Percentiles rank a stretch among this genome's conserved stretches.
Conservation (phyloP, 2,329 filamentous ascomycete species). For the Calonectria fujianensis region DNA sequence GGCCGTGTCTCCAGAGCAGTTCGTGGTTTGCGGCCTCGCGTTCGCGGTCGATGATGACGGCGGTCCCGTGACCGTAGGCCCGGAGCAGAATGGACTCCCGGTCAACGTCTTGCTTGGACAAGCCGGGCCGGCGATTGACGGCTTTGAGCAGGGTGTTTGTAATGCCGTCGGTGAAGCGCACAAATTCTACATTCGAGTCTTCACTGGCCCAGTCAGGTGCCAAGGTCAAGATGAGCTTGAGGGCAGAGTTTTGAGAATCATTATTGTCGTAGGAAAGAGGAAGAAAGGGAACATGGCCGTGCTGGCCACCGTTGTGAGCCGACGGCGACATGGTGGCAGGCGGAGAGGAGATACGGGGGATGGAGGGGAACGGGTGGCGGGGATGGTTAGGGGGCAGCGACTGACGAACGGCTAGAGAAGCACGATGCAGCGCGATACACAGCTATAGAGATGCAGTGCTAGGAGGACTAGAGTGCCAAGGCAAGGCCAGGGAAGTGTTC, state of each 20-base stretch:
- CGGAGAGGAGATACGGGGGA: constrained; percentile 40
- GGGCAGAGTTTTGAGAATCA: constrained; percentile 86
- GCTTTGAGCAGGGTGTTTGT: constrained; percentile 94
- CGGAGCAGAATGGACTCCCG: constrained; percentile 90
- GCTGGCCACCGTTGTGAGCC: constrained; percentile 55
- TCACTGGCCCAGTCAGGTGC: constrained; percentile 87
- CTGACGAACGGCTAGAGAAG: constrained; percentile 31
- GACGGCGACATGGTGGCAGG: constrained; percentile 60
- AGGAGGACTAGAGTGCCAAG: constrained; percentile 22
- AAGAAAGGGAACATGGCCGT: constrained; percentile 76
- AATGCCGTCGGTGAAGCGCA: constrained; percentile 97
- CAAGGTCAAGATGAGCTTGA: constrained; percentile 85
- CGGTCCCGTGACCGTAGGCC: constrained; percentile 95
- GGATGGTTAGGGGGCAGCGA: constrained; percentile 37
- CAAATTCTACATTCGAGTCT: constrained; percentile 86
- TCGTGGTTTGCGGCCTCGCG: constrained; percentile 88
- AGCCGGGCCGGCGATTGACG: constrained; percentile 79
- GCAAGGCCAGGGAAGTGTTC: constrained; percentile 32
- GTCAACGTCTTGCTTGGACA: constrained; percentile 84
- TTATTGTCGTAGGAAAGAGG: constrained; percentile 85
- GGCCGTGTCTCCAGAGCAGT: constrained; percentile 86
- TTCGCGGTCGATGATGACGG: constrained; percentile 96
- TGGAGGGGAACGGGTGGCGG: constrained; percentile 37
- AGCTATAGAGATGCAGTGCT: constrained; percentile 25
- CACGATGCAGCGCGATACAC: constrained; percentile 32